These are phyloP conservation scores for Candida khao-thaluensis DNA, from an alignment of 805 yeast genomes.

Conservation along the genomic window DNA sequence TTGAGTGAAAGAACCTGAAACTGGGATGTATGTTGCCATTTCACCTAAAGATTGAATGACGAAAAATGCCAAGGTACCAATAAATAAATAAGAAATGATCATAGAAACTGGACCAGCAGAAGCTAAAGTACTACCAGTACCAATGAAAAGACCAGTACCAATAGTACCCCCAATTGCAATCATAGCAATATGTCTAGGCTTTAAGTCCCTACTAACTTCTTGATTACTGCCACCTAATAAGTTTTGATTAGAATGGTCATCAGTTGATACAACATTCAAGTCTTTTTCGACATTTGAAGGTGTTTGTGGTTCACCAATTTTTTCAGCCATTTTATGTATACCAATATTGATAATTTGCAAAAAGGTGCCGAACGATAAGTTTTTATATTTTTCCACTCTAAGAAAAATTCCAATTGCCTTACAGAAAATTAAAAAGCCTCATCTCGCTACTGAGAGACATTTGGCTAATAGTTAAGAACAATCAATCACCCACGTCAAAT, in stretches of 20 bases:
- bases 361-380: not conserved
- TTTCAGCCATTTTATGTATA: no score
- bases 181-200: constrained; percentile 70
- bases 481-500: no score
- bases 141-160: constrained; percentile 75
- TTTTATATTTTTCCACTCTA: constrained; percentile 1
- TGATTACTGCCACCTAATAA: constrained; percentile 8
- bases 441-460: not conserved
- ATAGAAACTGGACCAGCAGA: constrained; percentile 70
- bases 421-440: constrained; percentile 2
- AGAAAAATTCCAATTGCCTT: constrained; percentile 7
- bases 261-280: constrained; percentile 11
- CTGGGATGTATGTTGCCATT: constrained; percentile 77
- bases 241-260: constrained; percentile 8
- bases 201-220: constrained; percentile 57
- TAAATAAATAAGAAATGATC: constrained; percentile 61
- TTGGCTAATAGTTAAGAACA: not conserved
- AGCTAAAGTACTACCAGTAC: constrained; percentile 54
- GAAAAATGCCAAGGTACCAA: constrained; percentile 62
- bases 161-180: constrained; percentile 79
- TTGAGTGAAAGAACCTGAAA: constrained; percentile 66
- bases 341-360: no score
- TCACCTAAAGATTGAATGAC: constrained; percentile 76
- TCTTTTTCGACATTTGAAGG: constrained; percentile 12
- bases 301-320: constrained; percentile 4